Evolutionary conservation across 208 protist species (phyloP).

Genomic region (Crithidia bombi): DNA sequence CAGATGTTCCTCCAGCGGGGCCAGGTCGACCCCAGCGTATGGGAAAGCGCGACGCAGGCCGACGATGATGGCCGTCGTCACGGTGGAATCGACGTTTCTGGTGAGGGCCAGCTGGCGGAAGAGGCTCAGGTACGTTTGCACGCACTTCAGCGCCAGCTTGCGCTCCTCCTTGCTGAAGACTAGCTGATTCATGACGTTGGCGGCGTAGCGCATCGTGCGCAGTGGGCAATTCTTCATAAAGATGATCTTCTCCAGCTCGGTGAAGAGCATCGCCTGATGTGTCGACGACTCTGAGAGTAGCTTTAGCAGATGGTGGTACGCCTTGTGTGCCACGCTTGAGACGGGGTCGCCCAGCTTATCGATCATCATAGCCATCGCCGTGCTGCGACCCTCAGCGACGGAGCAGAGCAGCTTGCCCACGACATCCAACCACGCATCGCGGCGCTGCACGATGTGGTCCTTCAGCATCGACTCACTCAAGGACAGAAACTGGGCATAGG

Average conservation of each 20-base stretch:
- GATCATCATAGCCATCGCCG: conserved; percentile 89
- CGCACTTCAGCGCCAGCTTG: conserved; percentile 85
- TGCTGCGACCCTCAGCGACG: conserved; percentile 78
- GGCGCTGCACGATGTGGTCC: conserved; percentile 82
- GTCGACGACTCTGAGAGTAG: conserved; percentile 88
- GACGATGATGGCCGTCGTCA: conserved; percentile 91
- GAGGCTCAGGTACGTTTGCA: conserved; percentile 90
- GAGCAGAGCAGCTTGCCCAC: conserved; percentile 86
- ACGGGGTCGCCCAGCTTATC: conserved; percentile 91
- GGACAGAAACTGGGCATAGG: conserved; percentile 88
- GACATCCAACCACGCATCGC: conserved; percentile 86
- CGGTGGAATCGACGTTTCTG: conserved; percentile 73
- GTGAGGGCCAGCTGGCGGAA: conserved; percentile 82
- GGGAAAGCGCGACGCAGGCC: conserved; percentile 92
- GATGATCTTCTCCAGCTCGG: conserved; percentile 90
- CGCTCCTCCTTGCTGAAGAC: conserved; percentile 92
- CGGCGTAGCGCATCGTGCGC: conserved; percentile 87
- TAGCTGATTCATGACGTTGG: conserved; percentile 93
- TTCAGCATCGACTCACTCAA: conserved; percentile 90
- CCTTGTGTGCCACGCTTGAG: conserved; percentile 78
- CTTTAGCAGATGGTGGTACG: conserved; percentile 85
- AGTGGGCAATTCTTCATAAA: conserved; percentile 92
- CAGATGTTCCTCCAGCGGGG: conserved; percentile 80
- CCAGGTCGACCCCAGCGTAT: conserved; percentile 85
- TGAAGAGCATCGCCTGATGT: conserved; percentile 85